phyloP scores from a whole-genome alignment of 176 grass and related monocot genomes.

The Chloris gayana region DNA sequence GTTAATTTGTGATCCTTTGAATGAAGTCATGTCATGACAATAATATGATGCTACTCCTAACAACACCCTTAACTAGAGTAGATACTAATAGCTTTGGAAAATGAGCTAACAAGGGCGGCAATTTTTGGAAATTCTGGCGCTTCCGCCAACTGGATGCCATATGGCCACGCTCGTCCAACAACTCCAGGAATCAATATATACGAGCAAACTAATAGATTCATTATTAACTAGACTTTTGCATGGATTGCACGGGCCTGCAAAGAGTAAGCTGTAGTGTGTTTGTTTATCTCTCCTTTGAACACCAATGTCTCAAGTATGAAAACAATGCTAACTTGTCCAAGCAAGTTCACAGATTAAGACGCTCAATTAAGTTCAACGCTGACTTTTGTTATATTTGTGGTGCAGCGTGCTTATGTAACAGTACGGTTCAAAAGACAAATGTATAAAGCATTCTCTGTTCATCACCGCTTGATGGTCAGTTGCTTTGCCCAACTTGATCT shows the following conservation, averaged over 20 bases:
- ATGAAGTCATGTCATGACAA: neutral
- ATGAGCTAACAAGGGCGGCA: neutral
- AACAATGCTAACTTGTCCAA: neutral
- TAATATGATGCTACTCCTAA: neutral
- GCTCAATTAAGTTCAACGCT: neutral
- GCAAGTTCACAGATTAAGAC: slow-evolving; percentile 5
- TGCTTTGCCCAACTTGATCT: slow-evolving; percentile 20
- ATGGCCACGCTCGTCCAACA: slow-evolving; percentile 12
- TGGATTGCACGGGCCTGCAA: neutral
- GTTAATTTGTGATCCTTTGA: slow-evolving; percentile 16
- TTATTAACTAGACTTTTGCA: slow-evolving; percentile 13
- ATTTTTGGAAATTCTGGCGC: slow-evolving; percentile 34
- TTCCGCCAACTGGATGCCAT: slow-evolving; percentile 25
- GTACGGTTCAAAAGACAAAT: neutral
- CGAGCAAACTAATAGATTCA: neutral
- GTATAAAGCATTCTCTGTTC: neutral
- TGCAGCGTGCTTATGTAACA: neutral
- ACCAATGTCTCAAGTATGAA: neutral
- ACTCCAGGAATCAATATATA: slow-evolving; percentile 29
- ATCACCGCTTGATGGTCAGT: neutral
- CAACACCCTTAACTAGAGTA: neutral
- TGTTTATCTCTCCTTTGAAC: too few species aligned
- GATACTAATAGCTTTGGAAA: neutral
- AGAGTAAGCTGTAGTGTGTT: neutral
- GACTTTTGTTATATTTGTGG: neutral